Base-by-base conservation (phyloP, 176 grass and related monocot species). In the Hsuehochloa calcarea region DNA sequence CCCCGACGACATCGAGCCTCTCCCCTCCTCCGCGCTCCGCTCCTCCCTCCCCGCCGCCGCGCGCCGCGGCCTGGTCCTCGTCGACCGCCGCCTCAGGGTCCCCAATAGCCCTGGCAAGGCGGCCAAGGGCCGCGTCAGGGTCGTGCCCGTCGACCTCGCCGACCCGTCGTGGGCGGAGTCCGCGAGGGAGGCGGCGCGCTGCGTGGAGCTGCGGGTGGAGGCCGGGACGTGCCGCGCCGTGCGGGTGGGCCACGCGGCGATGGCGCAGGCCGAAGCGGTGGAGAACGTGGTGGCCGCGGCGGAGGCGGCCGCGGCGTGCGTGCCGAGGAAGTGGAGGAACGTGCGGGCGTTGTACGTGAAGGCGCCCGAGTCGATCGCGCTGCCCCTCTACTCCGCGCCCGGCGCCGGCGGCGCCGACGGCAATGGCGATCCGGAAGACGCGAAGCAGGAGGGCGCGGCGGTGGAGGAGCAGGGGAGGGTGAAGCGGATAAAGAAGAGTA, bases 311-410 rank as follows among this genome's bases (percentile, higher is more conserved):
- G 85, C 82, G 4, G 52, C 78, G 41, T 73, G 80, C 75, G 91
- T 93, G 45, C 91, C 91, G 49, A 88, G 75, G 88, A 93, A 90
- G 82, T 93, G 91, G 88, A 88, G 58, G 85, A 93, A 93, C 71
- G 88, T 93, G 82, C 82, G 82, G 68, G 88, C 85, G 37, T 82
- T 93, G 68, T 88, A 93, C 80, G 34, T 93, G 4, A 93, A 90
- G 85, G 45, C 88, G 12, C 74, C 88, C 29, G 85, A 93, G 63
- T 93, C 91, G 9, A 9, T 90, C 45, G 88, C 91, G 56, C 74
- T 93, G 73, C 91, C 91, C 10, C 59, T 93, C 52, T 93, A 93
- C 82, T 34, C 68, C 0, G 72, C 87, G 5, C 17, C 51, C 7
- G 69, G 75, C 72, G 13, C 75, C 3, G 8, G 45, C 49, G 11